These are phyloP conservation scores for Salix caprea DNA, from an alignment of 345 rosid genomes.

Conservation along the genomic window DNA sequence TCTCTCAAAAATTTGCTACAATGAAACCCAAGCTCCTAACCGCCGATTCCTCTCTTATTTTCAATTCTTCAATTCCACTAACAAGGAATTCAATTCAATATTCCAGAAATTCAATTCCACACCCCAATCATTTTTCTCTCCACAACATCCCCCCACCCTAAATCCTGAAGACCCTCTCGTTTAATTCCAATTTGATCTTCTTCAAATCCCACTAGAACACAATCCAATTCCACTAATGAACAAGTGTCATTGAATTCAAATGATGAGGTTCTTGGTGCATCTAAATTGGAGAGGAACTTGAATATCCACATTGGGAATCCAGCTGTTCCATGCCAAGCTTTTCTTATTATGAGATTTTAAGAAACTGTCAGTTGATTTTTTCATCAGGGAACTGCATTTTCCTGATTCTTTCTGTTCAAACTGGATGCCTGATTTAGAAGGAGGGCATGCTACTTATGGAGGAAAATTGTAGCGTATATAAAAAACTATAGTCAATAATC, in stretches of 20 bases:
- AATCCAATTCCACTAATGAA: constrained; percentile 12
- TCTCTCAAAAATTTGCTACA: background rate
- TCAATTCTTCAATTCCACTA: constrained; percentile 8
- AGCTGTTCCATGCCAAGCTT: constrained; percentile 17
- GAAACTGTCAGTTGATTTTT: background rate
- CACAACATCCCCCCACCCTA: background rate
- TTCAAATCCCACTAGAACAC: constrained; percentile 20
- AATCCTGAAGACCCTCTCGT: constrained; percentile 20
- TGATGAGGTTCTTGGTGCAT: constrained; percentile 17
- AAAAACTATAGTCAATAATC: background rate
- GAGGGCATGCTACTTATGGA: background rate
- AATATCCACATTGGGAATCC: constrained; percentile 50
- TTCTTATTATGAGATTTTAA: background rate
- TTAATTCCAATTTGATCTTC: constrained; percentile 31
- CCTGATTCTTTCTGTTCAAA: background rate
- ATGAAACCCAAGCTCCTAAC: constrained; percentile 38
- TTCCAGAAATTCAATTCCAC: constrained; percentile 17
- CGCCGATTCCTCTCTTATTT: constrained; percentile 18
- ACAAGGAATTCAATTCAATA: constrained; percentile 15
- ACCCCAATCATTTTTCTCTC: constrained; percentile 14
- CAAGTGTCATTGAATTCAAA: background rate
- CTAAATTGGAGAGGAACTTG: constrained; percentile 32
- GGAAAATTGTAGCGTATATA: background rate
- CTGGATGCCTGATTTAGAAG: background rate
- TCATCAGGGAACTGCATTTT: background rate